Conservation (phyloP, 176 grass and related monocot species). For the Oryza rufipogon region DNA sequence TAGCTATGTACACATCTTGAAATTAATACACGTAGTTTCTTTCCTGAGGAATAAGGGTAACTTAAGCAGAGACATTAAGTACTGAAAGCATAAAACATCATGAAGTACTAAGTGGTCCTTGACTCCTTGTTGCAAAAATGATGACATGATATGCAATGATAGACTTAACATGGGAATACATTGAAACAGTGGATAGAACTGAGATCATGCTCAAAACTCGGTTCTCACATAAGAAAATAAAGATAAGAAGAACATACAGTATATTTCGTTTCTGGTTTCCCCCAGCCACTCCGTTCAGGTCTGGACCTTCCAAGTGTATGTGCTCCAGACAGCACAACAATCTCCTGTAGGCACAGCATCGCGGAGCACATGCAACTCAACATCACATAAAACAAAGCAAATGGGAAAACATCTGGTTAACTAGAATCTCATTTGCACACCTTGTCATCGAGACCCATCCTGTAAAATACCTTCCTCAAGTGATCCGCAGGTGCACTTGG, state of each 20-base stretch:
- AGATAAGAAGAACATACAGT: conserved; percentile 67
- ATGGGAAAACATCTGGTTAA: conserved; percentile 8
- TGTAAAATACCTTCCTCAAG: conserved; percentile 90
- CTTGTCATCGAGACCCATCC: conserved; percentile 96
- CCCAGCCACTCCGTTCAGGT: conserved; percentile 95
- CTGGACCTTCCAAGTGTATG: conserved; percentile 96
- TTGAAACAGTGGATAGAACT: neutral
- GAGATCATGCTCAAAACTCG: conserved; percentile 7
- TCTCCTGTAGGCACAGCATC: conserved; percentile 61
- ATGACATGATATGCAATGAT: conserved; percentile 24
- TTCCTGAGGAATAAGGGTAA: neutral
- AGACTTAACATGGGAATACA: neutral
- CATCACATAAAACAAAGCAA: neutral
- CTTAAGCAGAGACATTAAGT: neutral
- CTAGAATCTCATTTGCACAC: conserved; percentile 40
- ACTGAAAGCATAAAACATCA: conserved; percentile 2
- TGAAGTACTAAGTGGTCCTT: neutral
- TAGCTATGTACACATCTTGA: neutral
- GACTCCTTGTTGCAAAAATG: conserved; percentile 2
- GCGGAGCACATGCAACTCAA: conserved; percentile 28
- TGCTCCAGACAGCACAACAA: conserved; percentile 93
- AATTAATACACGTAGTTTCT: conserved; percentile 27
- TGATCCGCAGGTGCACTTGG: conserved; percentile 85
- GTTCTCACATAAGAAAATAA: neutral
- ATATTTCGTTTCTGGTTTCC: conserved; percentile 96